These are phyloP conservation scores for Phialophora macrospora DNA, from an alignment of 2,329 filamentous ascomycete species.

Conservation along the genomic window DNA sequence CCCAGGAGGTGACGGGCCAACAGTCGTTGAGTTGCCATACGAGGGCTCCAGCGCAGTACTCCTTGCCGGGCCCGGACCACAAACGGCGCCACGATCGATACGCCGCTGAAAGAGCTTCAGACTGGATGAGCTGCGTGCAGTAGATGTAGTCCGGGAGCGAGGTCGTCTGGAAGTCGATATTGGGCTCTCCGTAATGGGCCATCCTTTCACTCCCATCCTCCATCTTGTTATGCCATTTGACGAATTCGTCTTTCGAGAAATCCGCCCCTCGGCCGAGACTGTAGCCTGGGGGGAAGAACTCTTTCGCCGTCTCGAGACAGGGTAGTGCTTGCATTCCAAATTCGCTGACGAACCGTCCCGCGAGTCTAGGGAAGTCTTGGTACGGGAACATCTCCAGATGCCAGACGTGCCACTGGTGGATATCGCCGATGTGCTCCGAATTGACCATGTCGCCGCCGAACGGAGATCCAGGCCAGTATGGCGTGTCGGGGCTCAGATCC, in stretches of 20 bases:
- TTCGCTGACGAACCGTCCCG: conserved; percentile 87
- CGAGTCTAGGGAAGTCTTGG: conserved; percentile 82
- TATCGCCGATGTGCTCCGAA: conserved; percentile 78
- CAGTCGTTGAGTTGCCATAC: conserved; percentile 56
- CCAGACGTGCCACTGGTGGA: conserved; percentile 97
- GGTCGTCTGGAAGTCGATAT: conserved; percentile 41
- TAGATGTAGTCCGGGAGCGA: conserved; percentile 69
- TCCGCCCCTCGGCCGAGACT: not conserved
- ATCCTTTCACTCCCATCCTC: conserved; percentile 10
- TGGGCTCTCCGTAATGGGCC: conserved; percentile 11
- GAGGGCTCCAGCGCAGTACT: conserved; percentile 51
- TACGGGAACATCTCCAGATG: conserved; percentile 90
- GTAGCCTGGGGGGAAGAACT: conserved; percentile 11
- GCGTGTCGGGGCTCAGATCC: conserved; percentile 67
- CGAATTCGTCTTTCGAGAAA: conserved; percentile 4
- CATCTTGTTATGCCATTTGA: conserved; percentile 20
- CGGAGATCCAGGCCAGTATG: conserved; percentile 80
- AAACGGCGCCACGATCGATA: conserved; percentile 60
- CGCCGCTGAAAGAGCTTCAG: conserved; percentile 64
- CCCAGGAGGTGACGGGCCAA: conserved; percentile 68
- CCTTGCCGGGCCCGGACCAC: conserved; percentile 48
- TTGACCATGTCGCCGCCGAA: conserved; percentile 79
- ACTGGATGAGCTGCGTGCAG: conserved; percentile 64
- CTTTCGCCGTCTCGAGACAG: conserved; percentile 72
- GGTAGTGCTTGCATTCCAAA: conserved; percentile 96